A percentile compares a stretch with the other conserved stretches of the same genome.
Evolutionary conservation across 768 basidiomycete genomes (phyloP).

Genomic region (Pulveroboletus sp.): DNA sequence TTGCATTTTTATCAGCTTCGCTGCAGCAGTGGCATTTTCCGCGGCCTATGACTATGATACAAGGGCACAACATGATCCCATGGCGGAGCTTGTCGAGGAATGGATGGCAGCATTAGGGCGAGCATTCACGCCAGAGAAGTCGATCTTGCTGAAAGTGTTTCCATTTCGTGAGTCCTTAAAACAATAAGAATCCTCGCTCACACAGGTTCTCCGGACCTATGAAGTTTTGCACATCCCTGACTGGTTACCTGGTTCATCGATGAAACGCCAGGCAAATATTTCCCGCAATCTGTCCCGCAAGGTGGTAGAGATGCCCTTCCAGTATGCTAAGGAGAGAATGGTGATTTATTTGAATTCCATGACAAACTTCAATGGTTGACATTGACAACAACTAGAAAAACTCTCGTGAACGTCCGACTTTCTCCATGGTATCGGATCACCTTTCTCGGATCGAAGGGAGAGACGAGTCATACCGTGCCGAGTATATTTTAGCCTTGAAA

Average conservation of each 20-base stretch:
- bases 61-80: neutral
- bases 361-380: neutral
- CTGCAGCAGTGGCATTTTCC: neutral
- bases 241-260: slow-evolving; percentile 8
- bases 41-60: slow-evolving; percentile 2
- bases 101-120: neutral
- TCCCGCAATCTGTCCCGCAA: neutral
- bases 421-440: slow-evolving; percentile 6
- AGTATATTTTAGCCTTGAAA: neutral
- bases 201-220: too few relatives aligned
- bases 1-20: neutral
- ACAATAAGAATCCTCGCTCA: neutral
- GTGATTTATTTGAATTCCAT: neutral
- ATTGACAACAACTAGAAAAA: neutral
- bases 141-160: neutral
- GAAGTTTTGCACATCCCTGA: slow-evolving; percentile 23
- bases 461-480: neutral
- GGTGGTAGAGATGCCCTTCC: neutral
- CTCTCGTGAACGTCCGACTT: neutral
- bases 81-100: neutral
- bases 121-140: slow-evolving; percentile 1
- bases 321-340: neutral
- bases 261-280: slow-evolving; percentile 1
- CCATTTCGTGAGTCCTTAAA: slow-evolving; percentile 4
- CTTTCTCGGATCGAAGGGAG: neutral